These are phyloP conservation scores for Coniochaeta sp. DNA, from an alignment of 2,329 filamentous ascomycete species.

Conservation along the genomic window DNA sequence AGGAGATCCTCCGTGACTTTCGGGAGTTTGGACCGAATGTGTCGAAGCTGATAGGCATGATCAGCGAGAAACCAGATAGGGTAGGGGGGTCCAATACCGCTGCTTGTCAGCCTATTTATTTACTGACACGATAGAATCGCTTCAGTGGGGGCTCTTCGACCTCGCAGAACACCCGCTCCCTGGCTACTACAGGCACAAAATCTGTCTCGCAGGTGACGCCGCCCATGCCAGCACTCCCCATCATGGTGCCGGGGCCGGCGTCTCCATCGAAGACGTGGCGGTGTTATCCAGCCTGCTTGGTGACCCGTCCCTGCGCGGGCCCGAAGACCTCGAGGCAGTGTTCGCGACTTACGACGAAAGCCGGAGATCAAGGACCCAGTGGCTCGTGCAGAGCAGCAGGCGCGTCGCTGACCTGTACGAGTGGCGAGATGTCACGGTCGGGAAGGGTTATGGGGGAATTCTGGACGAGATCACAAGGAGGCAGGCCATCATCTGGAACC, in stretches of 20 bases:
- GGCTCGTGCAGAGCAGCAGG: conserved; percentile 41
- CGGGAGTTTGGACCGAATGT: conserved; percentile 24
- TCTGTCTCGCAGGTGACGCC: conserved; percentile 52
- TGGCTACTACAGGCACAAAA: conserved; percentile 31
- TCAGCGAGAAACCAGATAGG: conserved; percentile 20
- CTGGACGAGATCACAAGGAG: conserved; percentile 24
- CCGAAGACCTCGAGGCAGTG: conserved; percentile 29
- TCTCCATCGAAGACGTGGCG: conserved; percentile 47
- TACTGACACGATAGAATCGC: neutral
- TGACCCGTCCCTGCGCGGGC: conserved; percentile 25
- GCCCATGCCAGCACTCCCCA: conserved; percentile 57
- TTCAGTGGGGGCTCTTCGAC: conserved; percentile 39
- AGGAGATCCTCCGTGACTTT: conserved; percentile 28
- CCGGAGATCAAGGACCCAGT: conserved; percentile 40
- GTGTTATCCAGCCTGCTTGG: conserved; percentile 38
- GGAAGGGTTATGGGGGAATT: conserved; percentile 24
- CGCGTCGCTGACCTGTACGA: conserved; percentile 37
- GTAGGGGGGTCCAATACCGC: conserved; percentile 12
- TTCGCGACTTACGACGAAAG: conserved; percentile 45
- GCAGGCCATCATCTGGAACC: conserved; percentile 28
- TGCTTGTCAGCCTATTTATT: neutral
- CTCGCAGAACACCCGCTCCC: conserved; percentile 26
- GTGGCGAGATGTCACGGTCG: conserved; percentile 30
- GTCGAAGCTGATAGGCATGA: conserved; percentile 20
- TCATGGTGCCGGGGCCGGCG: conserved; percentile 50